Percentiles rank a stretch among this genome's conserved stretches.
Evolutionary conservation across 192 early-diverging fungal species (phyloP).

Genomic region (Coemansia sp.): DNA sequence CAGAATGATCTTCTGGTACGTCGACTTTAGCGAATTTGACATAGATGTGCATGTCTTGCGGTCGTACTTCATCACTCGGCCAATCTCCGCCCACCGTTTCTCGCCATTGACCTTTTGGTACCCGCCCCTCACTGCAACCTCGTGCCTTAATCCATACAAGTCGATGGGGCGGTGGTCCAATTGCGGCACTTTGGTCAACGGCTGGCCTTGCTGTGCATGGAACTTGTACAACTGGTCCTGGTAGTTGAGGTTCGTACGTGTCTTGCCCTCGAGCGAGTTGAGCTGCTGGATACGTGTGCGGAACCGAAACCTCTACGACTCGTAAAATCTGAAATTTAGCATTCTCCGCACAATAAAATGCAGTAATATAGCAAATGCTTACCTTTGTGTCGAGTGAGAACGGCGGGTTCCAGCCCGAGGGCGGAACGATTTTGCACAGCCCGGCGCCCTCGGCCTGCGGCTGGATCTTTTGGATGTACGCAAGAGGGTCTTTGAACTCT

Average conservation of each 20-base stretch:
- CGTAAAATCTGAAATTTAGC: not conserved
- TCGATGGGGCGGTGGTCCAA: slow-evolving; percentile 85
- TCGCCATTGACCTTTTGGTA: slow-evolving; percentile 65
- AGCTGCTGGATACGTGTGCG: slow-evolving; percentile 85
- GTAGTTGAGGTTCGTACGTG: slow-evolving; percentile 84
- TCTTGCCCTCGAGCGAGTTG: slow-evolving; percentile 88
- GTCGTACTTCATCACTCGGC: slow-evolving; percentile 67
- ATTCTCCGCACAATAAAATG: not conserved
- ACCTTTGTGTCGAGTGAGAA: slow-evolving; percentile 79
- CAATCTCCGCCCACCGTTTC: slow-evolving; percentile 88
- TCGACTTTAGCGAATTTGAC: slow-evolving; percentile 70
- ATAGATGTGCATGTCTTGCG: slow-evolving; percentile 73
- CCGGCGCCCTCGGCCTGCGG: slow-evolving; percentile 75
- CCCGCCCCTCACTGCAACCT: slow-evolving; percentile 76
- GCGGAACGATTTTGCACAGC: slow-evolving; percentile 92
- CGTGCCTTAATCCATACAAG: slow-evolving; percentile 76
- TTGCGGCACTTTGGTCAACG: slow-evolving; percentile 75
- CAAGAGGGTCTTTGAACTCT: slow-evolving; percentile 82
- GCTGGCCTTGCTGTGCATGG: slow-evolving; percentile 75
- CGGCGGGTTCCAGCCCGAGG: slow-evolving; percentile 77
- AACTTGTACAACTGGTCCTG: slow-evolving; percentile 89
- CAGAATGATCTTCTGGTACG: slow-evolving; percentile 64
- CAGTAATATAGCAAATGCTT: slow-evolving; percentile 43
- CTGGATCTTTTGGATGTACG: slow-evolving; percentile 81
- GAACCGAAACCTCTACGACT: slow-evolving; percentile 78